A percentile compares a stretch with the other conserved stretches of the same genome.
Conservation (phyloP, 75 land plant genomes). For the Selaginella moellendorffii region DNA sequence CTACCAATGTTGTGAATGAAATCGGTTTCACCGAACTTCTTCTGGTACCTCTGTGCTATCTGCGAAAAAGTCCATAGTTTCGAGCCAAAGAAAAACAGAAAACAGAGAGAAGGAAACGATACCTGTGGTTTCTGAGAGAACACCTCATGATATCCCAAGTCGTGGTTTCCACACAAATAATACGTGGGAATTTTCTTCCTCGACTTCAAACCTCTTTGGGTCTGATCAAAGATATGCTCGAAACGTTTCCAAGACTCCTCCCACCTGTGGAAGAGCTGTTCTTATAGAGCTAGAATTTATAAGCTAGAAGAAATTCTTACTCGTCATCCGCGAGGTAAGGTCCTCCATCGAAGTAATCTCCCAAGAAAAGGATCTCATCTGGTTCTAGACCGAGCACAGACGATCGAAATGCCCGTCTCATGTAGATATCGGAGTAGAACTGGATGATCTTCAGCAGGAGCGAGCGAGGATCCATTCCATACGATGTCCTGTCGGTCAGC, state of each 20-base stretch:
- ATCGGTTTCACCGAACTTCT: constrained; percentile 16
- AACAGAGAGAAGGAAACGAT: too few species aligned
- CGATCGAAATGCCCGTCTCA: constrained; percentile 64
- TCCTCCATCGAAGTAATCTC: constrained; percentile 86
- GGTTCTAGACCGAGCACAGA: constrained; percentile 60
- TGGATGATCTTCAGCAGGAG: constrained; percentile 44
- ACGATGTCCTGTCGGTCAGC: constrained; percentile 76
- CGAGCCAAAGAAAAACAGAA: too few species aligned
- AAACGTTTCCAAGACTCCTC: constrained; percentile 55
- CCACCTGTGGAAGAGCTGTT: constrained; percentile 75
- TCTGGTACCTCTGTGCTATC: constrained; percentile 15
- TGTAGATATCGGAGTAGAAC: constrained; percentile 75
- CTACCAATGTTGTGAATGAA: constrained; percentile 33
- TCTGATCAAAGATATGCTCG: constrained; percentile 54
- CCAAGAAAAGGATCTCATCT: constrained; percentile 55
- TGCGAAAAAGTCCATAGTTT: too few species aligned
- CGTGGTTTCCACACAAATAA: constrained; percentile 76
- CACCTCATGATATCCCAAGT: constrained; percentile 55
- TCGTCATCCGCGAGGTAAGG: constrained; percentile 52
- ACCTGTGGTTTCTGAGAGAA: constrained; percentile 46
- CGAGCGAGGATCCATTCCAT: constrained; percentile 42
- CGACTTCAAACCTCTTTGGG: constrained; percentile 23
- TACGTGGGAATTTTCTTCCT: constrained; percentile 24
- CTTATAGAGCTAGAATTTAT: neutral
- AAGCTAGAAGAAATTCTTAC: constrained; percentile 28